These are phyloP conservation scores for Scenedesmus sp. DNA, from an alignment of 163 green algal species.

Conservation along the genomic window DNA sequence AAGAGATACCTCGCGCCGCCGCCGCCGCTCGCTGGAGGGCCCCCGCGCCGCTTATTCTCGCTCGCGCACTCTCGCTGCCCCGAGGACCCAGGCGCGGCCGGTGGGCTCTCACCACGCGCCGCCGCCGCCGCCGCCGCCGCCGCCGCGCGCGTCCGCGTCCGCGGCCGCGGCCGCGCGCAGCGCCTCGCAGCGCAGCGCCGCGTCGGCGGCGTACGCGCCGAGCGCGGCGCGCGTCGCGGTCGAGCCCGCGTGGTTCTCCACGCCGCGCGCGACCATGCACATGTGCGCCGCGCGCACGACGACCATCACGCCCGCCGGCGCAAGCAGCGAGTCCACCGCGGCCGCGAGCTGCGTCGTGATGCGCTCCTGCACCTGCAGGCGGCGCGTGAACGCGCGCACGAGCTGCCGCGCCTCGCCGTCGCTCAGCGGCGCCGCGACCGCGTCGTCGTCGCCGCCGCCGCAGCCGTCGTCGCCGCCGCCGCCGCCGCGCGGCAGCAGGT, in stretches of 20 bases:
- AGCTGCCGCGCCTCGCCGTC: conserved; percentile 47
- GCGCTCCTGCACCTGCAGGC: conserved; percentile 90
- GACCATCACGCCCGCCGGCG: conserved; percentile 74
- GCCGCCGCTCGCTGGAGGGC: no score
- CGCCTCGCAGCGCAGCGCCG: conserved; percentile 22
- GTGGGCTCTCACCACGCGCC: no score
- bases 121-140: no score
- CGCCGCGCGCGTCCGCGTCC: no score
- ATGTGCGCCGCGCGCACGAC: conserved; percentile 90
- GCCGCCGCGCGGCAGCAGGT: conserved; percentile 28
- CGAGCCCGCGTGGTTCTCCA: conserved; percentile 86
- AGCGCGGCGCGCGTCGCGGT: conserved; percentile 75
- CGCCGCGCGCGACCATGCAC: conserved; percentile 97
- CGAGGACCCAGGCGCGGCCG: no score
- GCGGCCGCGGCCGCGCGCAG: conserved; percentile 35
- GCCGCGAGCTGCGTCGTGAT: conserved; percentile 87
- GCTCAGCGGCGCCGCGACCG: conserved; percentile 9
- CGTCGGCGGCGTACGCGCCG: conserved; percentile 5
- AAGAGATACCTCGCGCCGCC: no score
- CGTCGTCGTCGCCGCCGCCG: conserved; percentile 8
- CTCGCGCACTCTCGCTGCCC: no score
- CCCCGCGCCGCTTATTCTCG: no score
- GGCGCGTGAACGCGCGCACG: conserved; percentile 64
- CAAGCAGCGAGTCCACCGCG: conserved; percentile 51
- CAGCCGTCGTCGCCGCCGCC: background rate